Percentiles rank a stretch among this genome's conserved stretches.
phyloP scores from a whole-genome alignment of 2,329 filamentous ascomycete species.

The Lasiodiplodia gonubiensis region DNA sequence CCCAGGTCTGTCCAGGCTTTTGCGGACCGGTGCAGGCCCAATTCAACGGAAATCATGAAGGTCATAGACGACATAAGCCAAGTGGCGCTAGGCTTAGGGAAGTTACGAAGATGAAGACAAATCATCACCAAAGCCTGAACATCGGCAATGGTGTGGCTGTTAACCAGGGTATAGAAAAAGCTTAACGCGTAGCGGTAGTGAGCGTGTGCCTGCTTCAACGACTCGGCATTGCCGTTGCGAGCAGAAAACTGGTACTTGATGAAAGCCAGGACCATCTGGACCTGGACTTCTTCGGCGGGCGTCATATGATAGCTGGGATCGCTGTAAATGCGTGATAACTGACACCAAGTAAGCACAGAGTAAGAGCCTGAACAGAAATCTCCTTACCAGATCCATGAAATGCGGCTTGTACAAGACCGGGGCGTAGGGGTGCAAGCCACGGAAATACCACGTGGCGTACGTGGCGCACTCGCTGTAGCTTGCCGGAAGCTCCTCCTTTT shows the following conservation, averaged over 20 bases:
- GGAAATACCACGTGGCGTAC: slow-evolving; percentile 79
- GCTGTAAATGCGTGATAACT: slow-evolving; percentile 66
- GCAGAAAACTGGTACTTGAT: slow-evolving; percentile 80
- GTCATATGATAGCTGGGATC: slow-evolving; percentile 68
- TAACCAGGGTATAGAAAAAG: slow-evolving; percentile 69
- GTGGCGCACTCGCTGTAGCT: slow-evolving; percentile 28
- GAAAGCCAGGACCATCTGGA: slow-evolving; percentile 80
- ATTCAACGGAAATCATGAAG: slow-evolving; percentile 72
- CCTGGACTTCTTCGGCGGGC: slow-evolving; percentile 68
- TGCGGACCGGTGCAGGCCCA: slow-evolving; percentile 75
- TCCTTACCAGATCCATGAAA: slow-evolving; percentile 69
- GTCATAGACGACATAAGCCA: slow-evolving; percentile 70
- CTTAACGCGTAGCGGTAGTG: slow-evolving; percentile 79
- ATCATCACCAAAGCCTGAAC: slow-evolving; percentile 77
- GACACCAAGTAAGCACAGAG: slow-evolving; percentile 7
- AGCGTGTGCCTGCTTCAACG: slow-evolving; percentile 69
- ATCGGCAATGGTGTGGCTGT: slow-evolving; percentile 66
- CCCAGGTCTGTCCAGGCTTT: slow-evolving; percentile 60
- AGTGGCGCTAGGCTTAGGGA: slow-evolving; percentile 78
- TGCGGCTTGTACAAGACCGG: slow-evolving; percentile 79
- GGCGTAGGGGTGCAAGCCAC: slow-evolving; percentile 72
- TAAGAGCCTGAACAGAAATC: not conserved
- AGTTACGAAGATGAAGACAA: slow-evolving; percentile 73
- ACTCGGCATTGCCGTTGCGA: slow-evolving; percentile 65
- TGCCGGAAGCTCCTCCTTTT: slow-evolving; percentile 26